Conservation (phyloP, 148 eudicot species). For the Silene uniflora region DNA sequence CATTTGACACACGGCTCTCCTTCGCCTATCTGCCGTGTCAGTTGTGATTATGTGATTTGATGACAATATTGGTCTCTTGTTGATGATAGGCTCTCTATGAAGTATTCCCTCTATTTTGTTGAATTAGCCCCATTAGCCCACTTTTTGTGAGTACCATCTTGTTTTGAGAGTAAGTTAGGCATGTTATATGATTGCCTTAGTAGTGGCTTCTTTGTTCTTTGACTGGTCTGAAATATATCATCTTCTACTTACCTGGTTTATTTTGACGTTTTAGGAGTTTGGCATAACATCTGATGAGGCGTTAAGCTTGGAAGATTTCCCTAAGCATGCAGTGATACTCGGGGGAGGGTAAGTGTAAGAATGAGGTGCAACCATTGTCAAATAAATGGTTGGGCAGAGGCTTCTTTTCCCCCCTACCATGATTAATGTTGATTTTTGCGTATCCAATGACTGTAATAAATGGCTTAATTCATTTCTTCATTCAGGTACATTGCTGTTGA, state of each 20-base stretch:
- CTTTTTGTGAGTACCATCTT: no score
- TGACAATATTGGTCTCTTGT: neutral
- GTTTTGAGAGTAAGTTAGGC: neutral
- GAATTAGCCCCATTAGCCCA: no score
- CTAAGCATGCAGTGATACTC: constrained; percentile 81
- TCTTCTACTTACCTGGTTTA: constrained; percentile 7
- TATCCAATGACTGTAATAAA: neutral
- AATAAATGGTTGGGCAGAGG: neutral
- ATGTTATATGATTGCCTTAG: neutral
- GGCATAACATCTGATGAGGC: constrained; percentile 98
- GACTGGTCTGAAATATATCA: neutral
- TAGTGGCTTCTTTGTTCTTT: neutral
- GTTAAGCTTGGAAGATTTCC: constrained; percentile 91
- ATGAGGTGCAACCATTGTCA: neutral
- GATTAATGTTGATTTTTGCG: neutral
- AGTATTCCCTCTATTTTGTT: neutral
- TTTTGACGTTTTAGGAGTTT: constrained; percentile 50
- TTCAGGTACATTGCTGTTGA: constrained; percentile 97
- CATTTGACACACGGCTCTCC: neutral
- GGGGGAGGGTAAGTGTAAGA: constrained; percentile 77
- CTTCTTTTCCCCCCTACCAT: neutral
- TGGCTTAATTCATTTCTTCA: neutral
- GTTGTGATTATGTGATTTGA: neutral
- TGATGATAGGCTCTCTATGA: neutral
- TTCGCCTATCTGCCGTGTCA: neutral